Evolutionary conservation across 1,139 yeast species (phyloP), one percentile per base, ranked within the genome.

Genomic region (Groenewaldozyma sp.): DNA sequence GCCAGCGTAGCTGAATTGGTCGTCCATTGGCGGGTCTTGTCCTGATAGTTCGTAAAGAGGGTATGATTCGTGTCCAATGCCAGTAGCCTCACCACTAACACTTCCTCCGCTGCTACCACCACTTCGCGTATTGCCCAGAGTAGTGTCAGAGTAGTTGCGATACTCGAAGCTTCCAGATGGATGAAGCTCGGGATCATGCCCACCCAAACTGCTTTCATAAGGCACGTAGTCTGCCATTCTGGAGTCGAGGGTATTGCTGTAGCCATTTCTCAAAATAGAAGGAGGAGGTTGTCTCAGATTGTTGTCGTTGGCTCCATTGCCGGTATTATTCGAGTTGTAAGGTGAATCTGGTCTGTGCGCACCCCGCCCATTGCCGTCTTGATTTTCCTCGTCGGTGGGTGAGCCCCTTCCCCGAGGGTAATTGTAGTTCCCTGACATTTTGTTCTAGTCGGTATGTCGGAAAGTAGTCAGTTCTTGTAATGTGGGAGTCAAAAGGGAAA

Each of bases 11-110:
- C 40, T 45, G 32, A 31, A 43, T 18, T 37, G 42, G 18, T 48
- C 51, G 7, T 44, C 50, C 43, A 46, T 34, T n/a, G 48, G 43
- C 7, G 37, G 31, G 18, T 43, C 52, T 28, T 48, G 50, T 21
- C 38, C 39, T 11, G 43, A 40, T 38, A 52, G 35, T 22, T 51
- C 55, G 35, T 52, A 48, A 47, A 51, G 43, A 19, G 41, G 54
- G 31, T 49, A 50, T 16, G 49, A 38, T 4, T 48, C 49, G 18
- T 31, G 36, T 28, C 33, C 33, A 13, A 34, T 10, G 34, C 21
- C 18, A 29, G 28, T 13, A n/a, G 19, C 21, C 19, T 35, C 21
- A 24, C 20, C 34, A n/a, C 37, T 39, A 35, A 14, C 16, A 19
- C 28, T 28, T 13, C 21, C 37, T n/a, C 31, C 31, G 24, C 27